Percentiles rank a stretch among this genome's conserved stretches.
phyloP scores from a whole-genome alignment of 805 yeast genomes.

The Citeromyces nyonsensis region DNA sequence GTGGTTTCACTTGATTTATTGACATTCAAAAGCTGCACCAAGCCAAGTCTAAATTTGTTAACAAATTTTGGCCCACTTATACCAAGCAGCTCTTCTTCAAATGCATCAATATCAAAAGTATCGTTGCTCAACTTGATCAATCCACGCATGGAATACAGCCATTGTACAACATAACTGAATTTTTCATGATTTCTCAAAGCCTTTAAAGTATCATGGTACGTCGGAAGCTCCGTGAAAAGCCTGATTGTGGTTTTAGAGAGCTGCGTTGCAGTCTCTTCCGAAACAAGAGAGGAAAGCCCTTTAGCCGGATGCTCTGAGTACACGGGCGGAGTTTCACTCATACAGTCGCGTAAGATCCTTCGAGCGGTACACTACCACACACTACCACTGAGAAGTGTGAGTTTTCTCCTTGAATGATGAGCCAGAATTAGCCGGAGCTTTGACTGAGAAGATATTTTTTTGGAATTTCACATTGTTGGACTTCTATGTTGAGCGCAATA shows the following conservation, averaged over 20 bases:
- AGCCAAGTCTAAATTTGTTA: constrained; percentile 24
- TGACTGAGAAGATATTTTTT: no score
- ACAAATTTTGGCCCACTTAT: constrained; percentile 23
- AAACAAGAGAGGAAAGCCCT: constrained; percentile 11
- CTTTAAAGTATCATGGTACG: constrained; percentile 12
- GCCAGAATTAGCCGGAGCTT: no score
- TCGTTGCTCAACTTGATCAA: constrained; percentile 32
- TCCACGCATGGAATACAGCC: constrained; percentile 41
- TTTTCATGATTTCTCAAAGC: constrained; percentile 19
- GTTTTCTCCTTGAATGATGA: no score
- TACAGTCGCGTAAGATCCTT: no score
- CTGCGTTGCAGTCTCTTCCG: constrained; percentile 18
- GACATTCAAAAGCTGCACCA: constrained; percentile 23
- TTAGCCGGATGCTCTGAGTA: constrained; percentile 15
- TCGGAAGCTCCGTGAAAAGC: constrained; percentile 20
- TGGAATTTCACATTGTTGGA: no score
- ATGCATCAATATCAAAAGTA: constrained; percentile 37
- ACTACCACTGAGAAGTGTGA: no score
- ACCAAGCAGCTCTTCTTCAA: constrained; percentile 47
- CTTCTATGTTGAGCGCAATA: no score
- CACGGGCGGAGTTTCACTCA: no score
- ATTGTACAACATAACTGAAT: constrained; percentile 27
- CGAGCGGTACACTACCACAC: no score
- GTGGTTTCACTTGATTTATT: constrained; percentile 9
- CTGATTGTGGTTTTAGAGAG: constrained; percentile 21